Conservation (phyloP, 75 land plant species). For the Azolla pinnata region DNA sequence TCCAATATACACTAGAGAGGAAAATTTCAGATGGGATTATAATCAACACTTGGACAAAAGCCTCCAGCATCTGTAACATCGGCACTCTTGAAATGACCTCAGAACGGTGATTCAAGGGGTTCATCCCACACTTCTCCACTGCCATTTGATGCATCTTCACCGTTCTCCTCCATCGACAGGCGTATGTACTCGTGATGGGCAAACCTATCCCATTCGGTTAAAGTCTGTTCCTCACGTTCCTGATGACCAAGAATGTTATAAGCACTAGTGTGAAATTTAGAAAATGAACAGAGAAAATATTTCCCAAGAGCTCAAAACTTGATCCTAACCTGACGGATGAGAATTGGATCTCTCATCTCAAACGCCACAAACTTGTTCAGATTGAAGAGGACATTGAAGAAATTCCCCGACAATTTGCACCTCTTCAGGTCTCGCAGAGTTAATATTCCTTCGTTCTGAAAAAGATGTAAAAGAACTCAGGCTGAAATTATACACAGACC, state of each 20-base stretch:
- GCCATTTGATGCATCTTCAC: conserved; percentile 91
- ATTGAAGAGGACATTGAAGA: conserved; percentile 89
- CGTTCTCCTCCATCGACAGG: conserved; percentile 97
- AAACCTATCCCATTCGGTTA: conserved; percentile 98
- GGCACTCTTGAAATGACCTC: no score
- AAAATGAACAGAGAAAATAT: neutral
- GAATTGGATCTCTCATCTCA: conserved; percentile 93
- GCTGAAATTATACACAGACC: no score
- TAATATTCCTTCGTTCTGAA: conserved; percentile 69
- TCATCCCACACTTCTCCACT: conserved; percentile 98
- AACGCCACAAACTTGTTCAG: conserved; percentile 95
- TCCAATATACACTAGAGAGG: no score
- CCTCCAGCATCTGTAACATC: no score
- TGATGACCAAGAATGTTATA: no score
- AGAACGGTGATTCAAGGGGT: conserved; percentile 89
- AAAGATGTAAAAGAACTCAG: neutral
- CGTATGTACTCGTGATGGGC: conserved; percentile 93
- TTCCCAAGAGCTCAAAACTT: neutral
- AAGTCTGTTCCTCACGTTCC: conserved; percentile 88
- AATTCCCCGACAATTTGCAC: conserved; percentile 82
- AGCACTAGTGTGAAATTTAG: no score
- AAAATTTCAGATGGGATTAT: no score
- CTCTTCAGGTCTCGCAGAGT: conserved; percentile 74
- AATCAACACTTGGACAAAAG: no score
- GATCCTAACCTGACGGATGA: conserved; percentile 72